A percentile compares a stretch with the other conserved stretches of the same genome.
These are phyloP conservation scores for Gracilariopsis chorda DNA, from an alignment of 23 red algal species.

Conservation along the genomic window DNA sequence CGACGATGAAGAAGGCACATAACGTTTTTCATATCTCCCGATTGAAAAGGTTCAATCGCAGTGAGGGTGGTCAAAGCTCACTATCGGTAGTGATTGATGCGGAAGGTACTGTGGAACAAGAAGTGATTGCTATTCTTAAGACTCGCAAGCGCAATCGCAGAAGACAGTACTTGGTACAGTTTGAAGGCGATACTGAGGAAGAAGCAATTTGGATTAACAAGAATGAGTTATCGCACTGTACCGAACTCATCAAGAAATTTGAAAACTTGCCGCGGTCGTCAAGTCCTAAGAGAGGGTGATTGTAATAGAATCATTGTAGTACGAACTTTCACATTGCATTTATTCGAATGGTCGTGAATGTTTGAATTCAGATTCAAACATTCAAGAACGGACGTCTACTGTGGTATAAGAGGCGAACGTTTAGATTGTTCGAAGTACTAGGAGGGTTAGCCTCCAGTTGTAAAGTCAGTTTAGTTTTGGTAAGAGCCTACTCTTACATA, in stretches of 20 bases:
- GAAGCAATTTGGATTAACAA: conserved; percentile 5
- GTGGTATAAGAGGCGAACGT: too few relatives aligned
- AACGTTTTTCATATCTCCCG: conserved; percentile 33
- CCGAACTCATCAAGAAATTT: neutral
- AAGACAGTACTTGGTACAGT: conserved; percentile 17
- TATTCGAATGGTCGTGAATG: too few relatives aligned
- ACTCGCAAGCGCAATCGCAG: neutral
- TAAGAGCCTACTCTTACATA: too few relatives aligned
- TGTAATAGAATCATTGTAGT: too few relatives aligned
- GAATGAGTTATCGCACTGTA: neutral
- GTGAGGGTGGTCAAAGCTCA: neutral
- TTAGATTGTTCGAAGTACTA: too few relatives aligned
- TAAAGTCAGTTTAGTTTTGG: too few relatives aligned
- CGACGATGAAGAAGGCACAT: conserved; percentile 8
- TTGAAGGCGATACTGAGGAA: neutral
- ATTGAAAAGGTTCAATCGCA: neutral
- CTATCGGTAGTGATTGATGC: conserved; percentile 25
- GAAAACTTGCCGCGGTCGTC: conserved; percentile 2
- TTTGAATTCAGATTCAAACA: too few relatives aligned
- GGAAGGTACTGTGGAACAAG: conserved; percentile 23
- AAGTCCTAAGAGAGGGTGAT: neutral
- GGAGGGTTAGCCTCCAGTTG: too few relatives aligned
- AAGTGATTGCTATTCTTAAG: neutral
- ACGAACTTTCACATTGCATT: too few relatives aligned
- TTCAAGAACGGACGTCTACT: too few relatives aligned